Base-by-base conservation (phyloP, 495 filamentous ascomycete genomes). In the Lasiosphaeria miniovina region DNA sequence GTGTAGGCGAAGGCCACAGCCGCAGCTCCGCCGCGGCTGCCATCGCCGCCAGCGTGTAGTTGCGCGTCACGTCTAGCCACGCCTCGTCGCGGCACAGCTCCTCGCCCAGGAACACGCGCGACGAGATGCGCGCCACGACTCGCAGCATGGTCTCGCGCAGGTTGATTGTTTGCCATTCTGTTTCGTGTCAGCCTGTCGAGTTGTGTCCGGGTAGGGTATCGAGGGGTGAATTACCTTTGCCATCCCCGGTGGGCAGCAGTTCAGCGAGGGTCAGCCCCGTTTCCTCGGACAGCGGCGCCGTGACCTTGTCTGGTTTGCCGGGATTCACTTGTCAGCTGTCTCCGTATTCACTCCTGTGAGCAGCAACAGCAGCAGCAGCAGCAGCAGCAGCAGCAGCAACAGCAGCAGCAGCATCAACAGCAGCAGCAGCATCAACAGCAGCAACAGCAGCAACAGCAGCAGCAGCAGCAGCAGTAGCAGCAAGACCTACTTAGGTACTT, bases 51-150 rank as follows among this genome's bases (percentile, higher is more conserved):
- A 73, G 51, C 1, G 77, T 73, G 59, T 79, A 82, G 31, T 73
- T 61, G 14, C 74, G 65, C 0, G 74, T 71, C 1, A 79, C 69
- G 0, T 60, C 57, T 10, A 80, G 66, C 80, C 80, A 83, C 31
- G 74, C 65, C 6, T 69, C 63, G 54, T 80, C 68, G 17, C 76
- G 73, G 55, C 75, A 75, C 4, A 82, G 59, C n/a, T 76, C 68
- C 4, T 74, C 64, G 24, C 82, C 82, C 4, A 82, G 62, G 54
- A 84, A 83, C 49, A 80, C 65, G 17, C 75, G 68, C 2, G 76
- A 73, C 0, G 78, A 76, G 14, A 81, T 65, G 24, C 75, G 76
- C 9, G 75, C 68, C 38, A 82, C 64, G 0, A 81, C 31, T 6
- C 66, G 57, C 8, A 75, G 65, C 7, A 75, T 6, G 14, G 48